Conservation (phyloP, 2,329 filamentous ascomycete genomes). For the Colletotrichum musae region DNA sequence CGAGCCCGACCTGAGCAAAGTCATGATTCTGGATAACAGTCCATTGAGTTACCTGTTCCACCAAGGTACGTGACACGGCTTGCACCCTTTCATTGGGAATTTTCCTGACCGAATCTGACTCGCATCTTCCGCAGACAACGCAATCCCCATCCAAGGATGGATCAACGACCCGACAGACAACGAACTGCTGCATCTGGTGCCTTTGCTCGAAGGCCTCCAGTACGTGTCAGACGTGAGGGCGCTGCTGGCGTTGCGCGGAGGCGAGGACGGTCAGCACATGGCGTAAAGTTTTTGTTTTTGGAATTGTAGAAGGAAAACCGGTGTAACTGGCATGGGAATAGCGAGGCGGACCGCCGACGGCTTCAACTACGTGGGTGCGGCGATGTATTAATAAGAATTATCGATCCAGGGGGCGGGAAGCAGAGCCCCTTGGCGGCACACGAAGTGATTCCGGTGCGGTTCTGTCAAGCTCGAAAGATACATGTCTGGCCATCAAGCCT, state of each 20-base stretch:
- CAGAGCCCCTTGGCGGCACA: slow-evolving; percentile 6
- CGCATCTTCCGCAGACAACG: slow-evolving; percentile 81
- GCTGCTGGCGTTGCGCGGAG: slow-evolving; percentile 87
- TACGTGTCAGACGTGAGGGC: slow-evolving; percentile 97
- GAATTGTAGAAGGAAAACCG: slow-evolving; percentile 26
- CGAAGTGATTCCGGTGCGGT: slow-evolving; percentile 1
- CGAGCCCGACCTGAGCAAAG: slow-evolving; percentile 95
- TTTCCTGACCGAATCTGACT: neutral
- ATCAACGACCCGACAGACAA: slow-evolving; percentile 98
- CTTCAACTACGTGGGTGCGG: slow-evolving; percentile 34
- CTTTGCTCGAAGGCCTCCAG: slow-evolving; percentile 92
- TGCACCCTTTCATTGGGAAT: neutral
- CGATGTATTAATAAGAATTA: slow-evolving; percentile 39
- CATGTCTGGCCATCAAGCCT: slow-evolving; percentile 22
- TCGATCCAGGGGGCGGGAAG: slow-evolving; percentile 6
- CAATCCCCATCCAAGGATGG: slow-evolving; percentile 99
- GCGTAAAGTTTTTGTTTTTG: slow-evolving; percentile 48
- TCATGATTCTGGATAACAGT: slow-evolving; percentile 99
- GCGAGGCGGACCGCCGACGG: slow-evolving; percentile 29
- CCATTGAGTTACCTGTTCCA: slow-evolving; percentile 99
- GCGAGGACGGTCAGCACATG: slow-evolving; percentile 80
- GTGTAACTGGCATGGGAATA: slow-evolving; percentile 37
- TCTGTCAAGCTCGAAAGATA: slow-evolving; percentile 8
- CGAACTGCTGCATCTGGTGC: slow-evolving; percentile 92
- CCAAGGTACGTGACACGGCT: slow-evolving; percentile 76